Percentiles rank a stretch among this genome's conserved stretches.
phyloP scores from a whole-genome alignment of 2,329 filamentous ascomycete genomes.

The Fusarium albidum region DNA sequence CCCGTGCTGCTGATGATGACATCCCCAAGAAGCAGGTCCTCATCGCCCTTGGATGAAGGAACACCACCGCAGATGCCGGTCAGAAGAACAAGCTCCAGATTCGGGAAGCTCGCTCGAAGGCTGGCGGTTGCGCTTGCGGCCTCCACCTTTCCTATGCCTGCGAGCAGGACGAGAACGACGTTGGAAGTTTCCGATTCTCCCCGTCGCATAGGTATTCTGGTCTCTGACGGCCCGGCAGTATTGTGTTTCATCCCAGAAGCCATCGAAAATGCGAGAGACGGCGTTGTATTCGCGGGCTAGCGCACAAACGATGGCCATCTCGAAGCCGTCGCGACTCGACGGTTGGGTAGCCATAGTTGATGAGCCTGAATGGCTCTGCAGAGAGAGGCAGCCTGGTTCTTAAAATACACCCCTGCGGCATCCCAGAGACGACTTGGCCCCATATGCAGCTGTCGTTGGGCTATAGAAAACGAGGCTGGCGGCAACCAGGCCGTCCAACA shows the following conservation, averaged over 20 bases:
- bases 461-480: not conserved
- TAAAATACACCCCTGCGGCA: no score
- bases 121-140: constrained; percentile 38
- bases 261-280: constrained; percentile 34
- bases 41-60: constrained; percentile 28
- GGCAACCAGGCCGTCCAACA: not conserved
- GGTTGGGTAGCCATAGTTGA: not conserved
- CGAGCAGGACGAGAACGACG: constrained; percentile 41
- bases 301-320: constrained; percentile 42
- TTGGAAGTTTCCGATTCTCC: constrained; percentile 40
- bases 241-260: constrained; percentile 37
- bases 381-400: no score
- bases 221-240: constrained; percentile 39
- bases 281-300: constrained; percentile 38
- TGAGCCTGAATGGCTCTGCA: not conserved
- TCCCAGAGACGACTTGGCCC: not conserved
- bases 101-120: constrained; percentile 45
- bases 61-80: constrained; percentile 53
- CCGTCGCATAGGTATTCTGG: constrained; percentile 41
- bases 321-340: constrained; percentile 23
- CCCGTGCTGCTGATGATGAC: constrained; percentile 42
- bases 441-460: not conserved
- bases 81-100: constrained; percentile 46
- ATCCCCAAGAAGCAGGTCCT: constrained; percentile 42
- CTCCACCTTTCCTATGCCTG: constrained; percentile 41